phyloP scores from a whole-genome alignment of 1,139 yeast species.

The Pichia sp. region DNA sequence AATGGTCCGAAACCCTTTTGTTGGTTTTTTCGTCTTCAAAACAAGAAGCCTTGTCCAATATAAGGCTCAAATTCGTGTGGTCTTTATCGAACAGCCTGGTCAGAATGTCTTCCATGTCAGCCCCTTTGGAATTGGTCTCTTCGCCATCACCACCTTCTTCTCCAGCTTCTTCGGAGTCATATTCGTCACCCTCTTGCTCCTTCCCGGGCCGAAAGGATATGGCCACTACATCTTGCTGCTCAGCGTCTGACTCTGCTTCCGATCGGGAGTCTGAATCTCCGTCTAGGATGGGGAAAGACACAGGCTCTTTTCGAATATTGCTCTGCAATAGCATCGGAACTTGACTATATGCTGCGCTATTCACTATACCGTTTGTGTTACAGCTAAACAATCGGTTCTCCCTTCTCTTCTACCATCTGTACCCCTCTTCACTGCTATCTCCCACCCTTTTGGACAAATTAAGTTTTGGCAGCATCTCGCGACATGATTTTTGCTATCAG shows the following conservation, averaged over 20 bases:
- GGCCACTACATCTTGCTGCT: conserved; percentile 1
- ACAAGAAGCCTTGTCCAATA: not conserved
- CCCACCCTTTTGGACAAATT: not conserved
- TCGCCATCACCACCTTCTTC: not conserved
- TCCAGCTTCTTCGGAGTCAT: not conserved
- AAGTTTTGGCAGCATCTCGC: not conserved
- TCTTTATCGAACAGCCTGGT: conserved; percentile 1
- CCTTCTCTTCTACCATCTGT: not conserved
- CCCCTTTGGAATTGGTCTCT: not conserved
- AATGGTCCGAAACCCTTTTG: not conserved
- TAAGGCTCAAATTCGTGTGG: not conserved
- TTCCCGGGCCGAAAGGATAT: not conserved
- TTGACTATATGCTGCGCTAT: not conserved
- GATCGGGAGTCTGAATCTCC: not conserved
- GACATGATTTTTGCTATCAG: not conserved
- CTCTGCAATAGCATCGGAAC: not conserved
- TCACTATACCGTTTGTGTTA: not conserved
- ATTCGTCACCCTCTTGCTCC: not conserved
- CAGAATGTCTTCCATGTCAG: not conserved
- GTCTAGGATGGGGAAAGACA: not conserved
- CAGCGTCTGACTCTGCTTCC: not conserved
- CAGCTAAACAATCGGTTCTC: not conserved
- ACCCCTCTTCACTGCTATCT: not conserved
- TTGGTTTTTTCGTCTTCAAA: not conserved
- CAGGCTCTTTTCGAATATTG: not conserved